Evolutionary conservation across 306 rosid genomes (phyloP), one percentile per base, ranked within the genome.

Genomic region (Trifolium dubium): DNA sequence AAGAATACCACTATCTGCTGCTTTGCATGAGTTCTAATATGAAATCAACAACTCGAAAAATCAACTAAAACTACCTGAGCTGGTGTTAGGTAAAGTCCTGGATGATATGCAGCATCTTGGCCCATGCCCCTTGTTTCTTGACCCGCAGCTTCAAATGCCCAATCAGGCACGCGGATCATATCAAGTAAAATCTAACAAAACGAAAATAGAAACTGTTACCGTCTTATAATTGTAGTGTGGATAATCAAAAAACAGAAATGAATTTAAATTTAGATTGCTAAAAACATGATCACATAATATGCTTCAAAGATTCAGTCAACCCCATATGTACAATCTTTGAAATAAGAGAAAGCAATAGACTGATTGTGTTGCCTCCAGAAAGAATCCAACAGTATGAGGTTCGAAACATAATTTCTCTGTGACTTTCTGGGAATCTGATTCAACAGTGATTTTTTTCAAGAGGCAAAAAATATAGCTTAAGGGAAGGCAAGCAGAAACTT

Each of bases 81-180:
- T 35, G 96, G 89, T 79, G 97, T 92, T 90, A 94, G 80, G 88
- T 92, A 94, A 73, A 94, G 88, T 77, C 89, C 99, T 61, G 99
- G 99, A 62, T 92, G 96, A 86, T 87, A 94, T 46, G 93, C 80
- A 63, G 97, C 88, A 75, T 94, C 99, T 88, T 88, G 99, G 79
- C 88, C 96, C 98, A 92, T 88, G 66, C 90, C 88, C 73, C 99
- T 88, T 44, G 93, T 79, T 88, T 94, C 99, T 87, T 86, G 96
- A 77, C 99, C 98, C 3, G 99, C 99, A 66, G 96, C 97, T 85
- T 94, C 99, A 86, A 92, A 92, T 73, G 99, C 96, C 97, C 97
- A 94, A 75, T 92, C 99, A 55, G 99, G 99, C 72, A 94, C 99
- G 43, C 97, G 95, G 73, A 94, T 79, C 99, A 94, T 88, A 87